These are phyloP conservation scores for Penicillium alfredii DNA, from an alignment of 495 filamentous ascomycete genomes.

Conservation along the genomic window DNA sequence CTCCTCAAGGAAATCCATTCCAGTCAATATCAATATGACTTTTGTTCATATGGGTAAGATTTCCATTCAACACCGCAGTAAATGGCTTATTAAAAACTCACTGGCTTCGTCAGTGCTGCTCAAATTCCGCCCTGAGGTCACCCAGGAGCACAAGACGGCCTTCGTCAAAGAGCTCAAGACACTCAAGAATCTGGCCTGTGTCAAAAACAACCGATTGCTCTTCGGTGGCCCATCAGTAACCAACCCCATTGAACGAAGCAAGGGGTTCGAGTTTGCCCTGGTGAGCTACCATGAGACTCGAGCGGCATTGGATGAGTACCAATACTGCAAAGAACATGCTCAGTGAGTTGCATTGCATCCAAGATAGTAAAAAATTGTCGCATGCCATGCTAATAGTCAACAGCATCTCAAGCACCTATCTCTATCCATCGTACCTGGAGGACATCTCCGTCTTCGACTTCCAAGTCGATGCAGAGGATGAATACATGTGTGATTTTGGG, in stretches of 20 bases:
- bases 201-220: constrained; percentile 26
- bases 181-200: constrained; percentile 26
- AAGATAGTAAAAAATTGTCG: no score
- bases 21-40: no score
- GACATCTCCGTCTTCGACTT: constrained; percentile 36
- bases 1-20: no score
- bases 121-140: constrained; percentile 28
- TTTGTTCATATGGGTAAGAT: no score
- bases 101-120: constrained; percentile 27
- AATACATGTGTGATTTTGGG: constrained; percentile 21
- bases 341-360: constrained; percentile 23
- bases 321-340: constrained; percentile 31
- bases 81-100: no score
- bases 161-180: constrained; percentile 29
- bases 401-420: constrained; percentile 30
- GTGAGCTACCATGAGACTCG: constrained; percentile 31
- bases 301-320: constrained; percentile 26
- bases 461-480: constrained; percentile 30
- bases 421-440: constrained; percentile 33
- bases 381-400: no score
- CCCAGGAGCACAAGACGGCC: constrained; percentile 24
- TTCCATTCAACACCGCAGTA: no score
- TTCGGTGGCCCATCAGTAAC: constrained; percentile 34
- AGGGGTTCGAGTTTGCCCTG: constrained; percentile 33
- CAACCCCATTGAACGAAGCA: constrained; percentile 31